These are phyloP conservation scores for Diaporthe capsici DNA, from an alignment of 2,329 filamentous ascomycete species.

Conservation along the genomic window DNA sequence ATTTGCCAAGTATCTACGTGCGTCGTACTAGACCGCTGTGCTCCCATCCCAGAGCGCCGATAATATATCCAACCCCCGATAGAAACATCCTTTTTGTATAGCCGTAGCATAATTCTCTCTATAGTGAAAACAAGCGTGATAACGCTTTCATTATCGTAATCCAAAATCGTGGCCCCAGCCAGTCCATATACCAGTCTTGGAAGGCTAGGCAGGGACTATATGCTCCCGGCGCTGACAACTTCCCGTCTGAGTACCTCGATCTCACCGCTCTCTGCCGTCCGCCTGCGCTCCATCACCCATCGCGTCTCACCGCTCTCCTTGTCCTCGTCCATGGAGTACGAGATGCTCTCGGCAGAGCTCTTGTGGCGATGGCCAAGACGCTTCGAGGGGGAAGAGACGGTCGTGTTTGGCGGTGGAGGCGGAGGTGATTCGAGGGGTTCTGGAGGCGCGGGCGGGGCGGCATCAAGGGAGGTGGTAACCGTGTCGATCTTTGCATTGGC, in stretches of 20 bases:
- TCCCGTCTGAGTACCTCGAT: conserved; percentile 76
- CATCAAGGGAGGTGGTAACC: conserved; percentile 43
- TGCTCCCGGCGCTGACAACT: conserved; percentile 70
- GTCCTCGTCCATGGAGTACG: conserved; percentile 75
- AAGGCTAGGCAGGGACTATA: conserved; percentile 49
- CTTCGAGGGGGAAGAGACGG: conserved; percentile 43
- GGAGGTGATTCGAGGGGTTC: conserved; percentile 13
- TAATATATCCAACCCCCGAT: not conserved
- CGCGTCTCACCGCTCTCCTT: conserved; percentile 64
- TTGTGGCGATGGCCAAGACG: conserved; percentile 64
- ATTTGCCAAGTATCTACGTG: conserved; percentile 18
- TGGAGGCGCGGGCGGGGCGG: not conserved
- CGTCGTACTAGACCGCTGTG: not conserved
- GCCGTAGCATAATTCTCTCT: conserved; percentile 38
- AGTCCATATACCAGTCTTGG: not conserved
- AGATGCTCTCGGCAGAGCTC: conserved; percentile 77
- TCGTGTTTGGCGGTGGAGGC: conserved; percentile 1
- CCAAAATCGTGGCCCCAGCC: not conserved
- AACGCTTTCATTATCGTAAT: conserved; percentile 17
- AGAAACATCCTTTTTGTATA: conserved; percentile 3
- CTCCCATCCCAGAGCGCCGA: not conserved
- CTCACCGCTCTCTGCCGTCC: conserved; percentile 76
- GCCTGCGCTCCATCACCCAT: conserved; percentile 79
- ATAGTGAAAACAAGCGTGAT: conserved; percentile 7
- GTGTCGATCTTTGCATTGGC: conserved; percentile 44